These are phyloP conservation scores for Hymenoscyphus salicellus DNA, from an alignment of 2,329 filamentous ascomycete genomes.

Conservation along the genomic window DNA sequence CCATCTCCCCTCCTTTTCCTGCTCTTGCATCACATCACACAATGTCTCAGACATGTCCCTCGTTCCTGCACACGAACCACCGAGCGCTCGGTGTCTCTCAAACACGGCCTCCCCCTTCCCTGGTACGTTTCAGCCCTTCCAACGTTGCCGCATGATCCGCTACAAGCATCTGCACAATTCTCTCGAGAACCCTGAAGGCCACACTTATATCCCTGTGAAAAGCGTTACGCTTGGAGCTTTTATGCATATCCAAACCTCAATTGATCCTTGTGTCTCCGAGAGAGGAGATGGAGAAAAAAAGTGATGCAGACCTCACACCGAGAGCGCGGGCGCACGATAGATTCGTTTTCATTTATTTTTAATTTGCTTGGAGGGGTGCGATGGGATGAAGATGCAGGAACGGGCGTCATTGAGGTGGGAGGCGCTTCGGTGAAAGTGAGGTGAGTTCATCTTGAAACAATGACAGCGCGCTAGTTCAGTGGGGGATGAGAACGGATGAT, in stretches of 20 bases:
- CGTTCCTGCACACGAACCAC: constrained; percentile 3
- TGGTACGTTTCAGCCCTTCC: neutral
- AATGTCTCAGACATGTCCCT: neutral
- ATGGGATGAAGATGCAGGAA: neutral
- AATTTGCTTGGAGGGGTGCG: neutral
- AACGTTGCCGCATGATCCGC: constrained; percentile 9
- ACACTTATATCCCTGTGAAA: neutral
- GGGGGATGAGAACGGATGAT: neutral
- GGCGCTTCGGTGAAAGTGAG: neutral
- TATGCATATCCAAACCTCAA: neutral
- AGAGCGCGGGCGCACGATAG: neutral
- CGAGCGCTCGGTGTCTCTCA: neutral
- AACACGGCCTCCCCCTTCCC: neutral
- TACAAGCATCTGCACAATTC: constrained; percentile 3
- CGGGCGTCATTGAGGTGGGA: neutral
- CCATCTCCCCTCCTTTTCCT: neutral
- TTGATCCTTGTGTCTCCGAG: neutral
- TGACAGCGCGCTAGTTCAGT: neutral
- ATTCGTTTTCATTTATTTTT: neutral
- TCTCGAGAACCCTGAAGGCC: neutral
- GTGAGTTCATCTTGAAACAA: neutral
- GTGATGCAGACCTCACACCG: neutral
- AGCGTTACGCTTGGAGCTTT: constrained; percentile 1
- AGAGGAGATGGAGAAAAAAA: neutral
- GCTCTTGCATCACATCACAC: neutral